Base-by-base conservation (phyloP, 2,329 filamentous ascomycete genomes). In the Xylariaceae sp. region DNA sequence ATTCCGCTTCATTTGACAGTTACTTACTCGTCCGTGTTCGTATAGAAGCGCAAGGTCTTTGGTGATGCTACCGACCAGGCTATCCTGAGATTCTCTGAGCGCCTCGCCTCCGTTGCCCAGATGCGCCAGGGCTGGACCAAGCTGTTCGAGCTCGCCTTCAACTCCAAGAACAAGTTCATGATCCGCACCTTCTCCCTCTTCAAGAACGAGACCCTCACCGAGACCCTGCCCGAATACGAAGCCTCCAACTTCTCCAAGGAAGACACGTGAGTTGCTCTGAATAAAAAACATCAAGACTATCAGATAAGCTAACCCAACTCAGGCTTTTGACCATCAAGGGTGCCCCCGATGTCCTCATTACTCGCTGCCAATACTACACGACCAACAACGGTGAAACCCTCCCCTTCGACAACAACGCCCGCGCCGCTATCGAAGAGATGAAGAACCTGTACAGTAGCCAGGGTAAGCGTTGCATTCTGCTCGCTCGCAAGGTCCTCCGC, bases 161-260 rank as follows among this genome's bases (percentile, higher is more conserved):
- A 92, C 75, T 90, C 87, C 74, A 90, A 90, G 77, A 92, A 91
- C 75, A 92, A 92, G 73, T 92, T 86, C 70, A 92, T 91, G 84
- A 82, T 92, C 57, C 80, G 84, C 39, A 80, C 86, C 0, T 82
- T 87, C 53, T 77, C 77, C 2, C 65, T 80, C 45, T 73, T 72
- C 1, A 69, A 74, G 35, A 69, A 72, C n/a, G 72, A 75, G 44
- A 74, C 73, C 13, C 65, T 77, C 39, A 51, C 62, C 2, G 58
- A 72, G n/a, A 78, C 77, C 1, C 63, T 82, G 3, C 71, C 76
- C 0, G 56, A 67, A 2, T 67, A 64, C 5, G 75, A 75, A 17
- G 73, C 71, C 1, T 61, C 69, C 4, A 57, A 65, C 1, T 78
- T 78, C 64, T 62, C 69, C 17, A 67, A 71, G 0, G 68, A 67